Evolutionary conservation across 257 asterid genomes (phyloP).

Genomic region (Nicotiana paniculata): DNA sequence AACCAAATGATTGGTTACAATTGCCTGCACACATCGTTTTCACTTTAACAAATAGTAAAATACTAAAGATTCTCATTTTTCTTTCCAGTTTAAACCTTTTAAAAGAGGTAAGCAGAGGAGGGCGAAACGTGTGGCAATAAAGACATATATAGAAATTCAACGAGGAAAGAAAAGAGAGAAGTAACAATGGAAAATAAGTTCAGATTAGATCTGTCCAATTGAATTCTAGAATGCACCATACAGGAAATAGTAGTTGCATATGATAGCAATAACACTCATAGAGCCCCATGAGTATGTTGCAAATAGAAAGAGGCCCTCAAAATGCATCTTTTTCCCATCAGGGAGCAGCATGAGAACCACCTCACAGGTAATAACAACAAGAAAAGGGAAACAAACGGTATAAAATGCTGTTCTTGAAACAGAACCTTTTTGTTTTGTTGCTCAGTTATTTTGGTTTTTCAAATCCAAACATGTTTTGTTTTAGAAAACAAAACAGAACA

Average conservation of each 20-base stretch:
- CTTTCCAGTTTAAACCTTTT: not conserved
- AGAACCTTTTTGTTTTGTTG: not conserved
- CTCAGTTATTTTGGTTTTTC: not conserved
- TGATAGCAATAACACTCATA: not conserved
- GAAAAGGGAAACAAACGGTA: not conserved
- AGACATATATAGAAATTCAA: not conserved
- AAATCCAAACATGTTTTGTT: not conserved
- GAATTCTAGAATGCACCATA: not conserved
- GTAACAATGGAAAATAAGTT: not conserved
- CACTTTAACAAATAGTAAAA: slow-evolving; percentile 1
- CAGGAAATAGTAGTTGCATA: not conserved
- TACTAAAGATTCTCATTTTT: not conserved
- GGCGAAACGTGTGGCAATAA: not conserved
- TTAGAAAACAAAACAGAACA: no score
- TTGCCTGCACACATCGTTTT: slow-evolving; percentile 46
- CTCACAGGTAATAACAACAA: not conserved
- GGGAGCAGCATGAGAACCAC: not conserved
- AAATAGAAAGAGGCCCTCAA: not conserved
- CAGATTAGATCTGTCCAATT: not conserved
- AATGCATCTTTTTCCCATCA: not conserved
- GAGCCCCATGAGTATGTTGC: not conserved
- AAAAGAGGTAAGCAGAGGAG: not conserved
- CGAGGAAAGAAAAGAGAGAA: not conserved
- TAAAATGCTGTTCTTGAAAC: not conserved
- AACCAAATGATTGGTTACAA: slow-evolving; percentile 90